Base-by-base conservation (phyloP, 495 filamentous ascomycete species). In the Penicillium verhagenii region DNA sequence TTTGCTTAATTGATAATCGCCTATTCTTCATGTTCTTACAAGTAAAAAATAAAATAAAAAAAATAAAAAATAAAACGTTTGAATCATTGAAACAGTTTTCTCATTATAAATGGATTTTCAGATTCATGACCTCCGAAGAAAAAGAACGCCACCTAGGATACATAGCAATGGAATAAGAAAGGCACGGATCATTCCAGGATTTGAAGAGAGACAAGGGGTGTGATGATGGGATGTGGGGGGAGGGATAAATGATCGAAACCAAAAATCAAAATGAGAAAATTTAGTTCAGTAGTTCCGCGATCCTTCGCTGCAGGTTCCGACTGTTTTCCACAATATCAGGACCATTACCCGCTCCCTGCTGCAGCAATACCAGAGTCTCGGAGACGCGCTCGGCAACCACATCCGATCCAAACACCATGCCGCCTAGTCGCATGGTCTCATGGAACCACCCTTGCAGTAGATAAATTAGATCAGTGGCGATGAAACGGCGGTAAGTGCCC, bases 401-500 rank as follows among this genome's bases (percentile, higher is more conserved):
- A 29, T 83, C 82, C 31, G 79, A 78, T 18, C 80, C 82, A 50
- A 81, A 81, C 14, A 82, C 69, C 45, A 75, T 68, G 0, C 75
- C 80, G 10, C 80, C 78, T 14, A 76, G 69, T 28, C 83, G 76
- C 37, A 79, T 71, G 33, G 81, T 85, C 31, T 85, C 77, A 28
- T 78, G 71, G 56, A 82, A 85, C 89, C 89, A 92, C 29, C 72
- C 66, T 29, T 79, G 64, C 13, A 82, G 68, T 19, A 88, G 68
- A 63, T 88, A 84, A 1, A 87, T 65, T 13, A 90, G 79, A 58
- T 89, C 83, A 35, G 71, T 71, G 25, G 83, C 84, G 18, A 90
- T 70, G 49, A 78, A 72, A n/a, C 73, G 76, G 46, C 81, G 79
- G 47, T 83, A 84, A 1, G 74, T 65, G 6, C 86, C 89, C 20